Evolutionary conservation across 2,329 filamentous ascomycete species (phyloP).

Genomic region (Pseudogymnoascus sp.): DNA sequence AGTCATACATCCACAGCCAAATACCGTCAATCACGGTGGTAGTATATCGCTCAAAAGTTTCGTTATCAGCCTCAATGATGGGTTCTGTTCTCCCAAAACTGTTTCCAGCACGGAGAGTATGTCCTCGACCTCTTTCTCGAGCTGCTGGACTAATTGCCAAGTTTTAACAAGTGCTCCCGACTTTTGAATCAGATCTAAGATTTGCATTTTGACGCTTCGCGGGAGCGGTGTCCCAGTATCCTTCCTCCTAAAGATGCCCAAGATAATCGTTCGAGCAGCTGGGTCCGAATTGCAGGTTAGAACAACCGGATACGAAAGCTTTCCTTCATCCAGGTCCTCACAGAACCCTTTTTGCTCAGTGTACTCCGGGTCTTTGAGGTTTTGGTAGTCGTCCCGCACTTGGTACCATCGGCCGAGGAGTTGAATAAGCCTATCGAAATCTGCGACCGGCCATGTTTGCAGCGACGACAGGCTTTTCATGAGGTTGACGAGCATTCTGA

Average conservation of each 20-base stretch:
- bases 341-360: constrained; percentile 9
- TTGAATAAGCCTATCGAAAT: neutral
- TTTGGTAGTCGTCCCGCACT: neutral
- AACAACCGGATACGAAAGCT: constrained; percentile 11
- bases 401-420: neutral
- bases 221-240: neutral
- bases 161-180: neutral
- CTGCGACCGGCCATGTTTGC: neutral
- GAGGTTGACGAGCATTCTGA: neutral
- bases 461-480: neutral
- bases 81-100: neutral
- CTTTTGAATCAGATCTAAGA: neutral
- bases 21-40: neutral
- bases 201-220: neutral
- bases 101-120: neutral
- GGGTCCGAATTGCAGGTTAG: neutral
- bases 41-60: neutral
- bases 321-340: constrained; percentile 13
- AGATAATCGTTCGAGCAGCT: neutral
- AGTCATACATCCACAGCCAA: neutral
- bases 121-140: neutral
- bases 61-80: neutral
- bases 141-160: neutral
- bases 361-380: neutral
- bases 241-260: neutral